Evolutionary conservation across 768 basidiomycete genomes (phyloP), one percentile per base, ranked within the genome.

Genomic region (Panaeolus cyanescens): DNA sequence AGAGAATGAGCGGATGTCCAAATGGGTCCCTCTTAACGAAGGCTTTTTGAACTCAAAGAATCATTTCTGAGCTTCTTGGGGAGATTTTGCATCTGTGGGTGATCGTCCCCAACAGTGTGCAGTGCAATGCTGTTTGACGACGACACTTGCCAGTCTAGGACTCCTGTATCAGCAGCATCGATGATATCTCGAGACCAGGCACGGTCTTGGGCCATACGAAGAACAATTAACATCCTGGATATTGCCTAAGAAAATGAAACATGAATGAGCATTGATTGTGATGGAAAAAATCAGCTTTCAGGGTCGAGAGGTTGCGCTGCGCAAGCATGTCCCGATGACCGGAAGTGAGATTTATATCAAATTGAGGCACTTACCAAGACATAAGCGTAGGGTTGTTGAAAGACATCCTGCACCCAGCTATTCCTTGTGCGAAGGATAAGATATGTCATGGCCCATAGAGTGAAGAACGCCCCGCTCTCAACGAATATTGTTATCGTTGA

Each of bases 401-500:
- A 75, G 12, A 72, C 65, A 50, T 73, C 68, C 58, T 72, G 64
- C 31, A 68, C 59, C 69, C 71, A 72, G 33, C 64, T 72, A 1
- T 64, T 39, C n/a, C 59, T 60, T 9, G 62, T 63, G n/a, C 63
- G 65, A 31, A 70, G 34, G 40, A 72, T 68, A 40, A 80, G 61
- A 58, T 74, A 72, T 20, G 64, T 61, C 15, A 70, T 58, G 4
- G 64, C 59, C 79, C 79, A 80, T 0, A 77, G 7, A 0, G 79
- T 76, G 62, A 77, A 75, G 32, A 80, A 70, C 7, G 71, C 73
- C 13, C 76, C 77, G 56, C 77, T 76, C 61, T 80, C 79, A n/a
- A 79, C 77, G 37, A 77, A 73, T 32, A 71, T 68, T 2, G 77
- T 77, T 25, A 70, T 66, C 12, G 53, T 36, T 1, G 77, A 77